Conservation (phyloP, 345 rosid species). For the Eucalyptus curtisii region DNA sequence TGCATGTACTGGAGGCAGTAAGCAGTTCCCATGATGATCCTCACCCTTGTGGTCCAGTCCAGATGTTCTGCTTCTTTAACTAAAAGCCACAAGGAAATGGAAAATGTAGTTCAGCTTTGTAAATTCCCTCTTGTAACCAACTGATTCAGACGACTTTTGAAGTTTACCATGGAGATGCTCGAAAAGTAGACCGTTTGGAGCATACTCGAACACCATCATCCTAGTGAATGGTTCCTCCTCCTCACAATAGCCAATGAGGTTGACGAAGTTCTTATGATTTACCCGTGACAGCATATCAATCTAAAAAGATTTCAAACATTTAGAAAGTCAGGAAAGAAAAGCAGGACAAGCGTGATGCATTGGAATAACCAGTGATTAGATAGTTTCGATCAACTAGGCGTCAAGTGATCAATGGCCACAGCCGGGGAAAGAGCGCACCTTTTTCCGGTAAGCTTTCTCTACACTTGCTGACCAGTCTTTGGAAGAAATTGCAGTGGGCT, state of each 20-base stretch:
- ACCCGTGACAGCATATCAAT: constrained; percentile 64
- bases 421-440: constrained; percentile 21
- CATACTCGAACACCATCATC: constrained; percentile 99
- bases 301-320: constrained; percentile 16
- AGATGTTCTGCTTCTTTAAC: constrained; percentile 79
- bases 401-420: neutral
- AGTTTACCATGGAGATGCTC: constrained; percentile 84
- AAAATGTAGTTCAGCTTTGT: neutral
- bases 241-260: constrained; percentile 79
- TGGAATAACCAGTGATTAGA: neutral
- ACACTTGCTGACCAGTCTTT: constrained; percentile 58
- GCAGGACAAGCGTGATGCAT: neutral
- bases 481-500: constrained; percentile 28
- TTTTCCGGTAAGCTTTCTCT: constrained; percentile 64
- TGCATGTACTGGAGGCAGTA: constrained; percentile 90
- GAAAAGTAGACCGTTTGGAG: constrained; percentile 78
- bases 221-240: constrained; percentile 84
- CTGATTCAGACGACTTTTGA: neutral
- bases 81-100: neutral
- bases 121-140: neutral
- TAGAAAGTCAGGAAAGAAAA: neutral
- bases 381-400: neutral
- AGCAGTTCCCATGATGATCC: constrained; percentile 85
- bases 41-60: constrained; percentile 79
- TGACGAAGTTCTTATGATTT: constrained; percentile 91